Conservation (phyloP, 2,329 filamentous ascomycete genomes). For the Ophiostoma populinum region DNA sequence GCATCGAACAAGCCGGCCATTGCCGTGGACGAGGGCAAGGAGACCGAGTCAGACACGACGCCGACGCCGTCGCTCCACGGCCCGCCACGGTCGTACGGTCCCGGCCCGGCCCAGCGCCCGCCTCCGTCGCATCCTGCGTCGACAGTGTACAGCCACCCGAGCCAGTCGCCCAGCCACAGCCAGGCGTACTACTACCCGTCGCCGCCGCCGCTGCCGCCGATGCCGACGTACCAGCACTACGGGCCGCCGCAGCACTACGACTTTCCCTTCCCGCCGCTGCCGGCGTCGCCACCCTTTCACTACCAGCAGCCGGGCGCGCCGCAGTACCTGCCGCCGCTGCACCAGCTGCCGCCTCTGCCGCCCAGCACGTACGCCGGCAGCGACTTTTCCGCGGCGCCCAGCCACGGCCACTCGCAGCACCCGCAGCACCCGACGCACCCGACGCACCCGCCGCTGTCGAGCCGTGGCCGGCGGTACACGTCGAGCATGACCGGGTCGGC, state of each 20-base stretch:
- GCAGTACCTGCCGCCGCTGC: neutral
- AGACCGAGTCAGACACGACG: neutral
- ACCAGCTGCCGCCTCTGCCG: neutral
- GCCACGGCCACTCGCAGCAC: neutral
- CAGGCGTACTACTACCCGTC: no score
- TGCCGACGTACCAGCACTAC: no score
- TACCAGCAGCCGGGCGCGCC: neutral
- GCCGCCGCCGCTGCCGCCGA: no score
- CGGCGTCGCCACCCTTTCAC: neutral
- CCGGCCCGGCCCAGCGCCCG: no score
- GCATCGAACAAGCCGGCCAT: conserved; percentile 6
- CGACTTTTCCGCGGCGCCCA: conserved; percentile 1
- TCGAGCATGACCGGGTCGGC: no score
- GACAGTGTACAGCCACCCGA: no score
- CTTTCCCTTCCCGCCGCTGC: no score
- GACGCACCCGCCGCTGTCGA: neutral
- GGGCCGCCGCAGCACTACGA: no score
- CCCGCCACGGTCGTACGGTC: no score
- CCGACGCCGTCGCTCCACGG: neutral
- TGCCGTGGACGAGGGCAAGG: conserved; percentile 1
- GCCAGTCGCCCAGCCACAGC: no score
- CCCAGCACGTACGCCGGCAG: conserved; percentile 2
- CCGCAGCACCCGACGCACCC: neutral
- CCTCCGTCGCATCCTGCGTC: no score
- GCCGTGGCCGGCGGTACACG: no score